phyloP scores from a whole-genome alignment of 352 stramenopile species.

The Phytophthora ohioensis region DNA sequence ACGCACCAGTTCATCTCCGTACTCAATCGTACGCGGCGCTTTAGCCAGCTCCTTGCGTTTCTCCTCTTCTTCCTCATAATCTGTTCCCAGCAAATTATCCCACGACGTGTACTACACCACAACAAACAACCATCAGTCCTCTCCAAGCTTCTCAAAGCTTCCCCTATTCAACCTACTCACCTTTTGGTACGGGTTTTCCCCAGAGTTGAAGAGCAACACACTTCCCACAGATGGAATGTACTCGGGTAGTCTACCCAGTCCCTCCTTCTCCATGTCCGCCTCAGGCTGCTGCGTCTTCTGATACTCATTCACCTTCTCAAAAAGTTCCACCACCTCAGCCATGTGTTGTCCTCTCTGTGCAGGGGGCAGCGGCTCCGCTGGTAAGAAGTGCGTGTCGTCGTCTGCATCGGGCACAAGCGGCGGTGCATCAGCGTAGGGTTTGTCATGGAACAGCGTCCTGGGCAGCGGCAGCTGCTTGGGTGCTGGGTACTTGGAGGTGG shows the following conservation, averaged over 20 bases:
- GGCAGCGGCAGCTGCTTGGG: conserved; percentile 70
- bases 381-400: conserved; percentile 86
- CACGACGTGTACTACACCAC: conserved; percentile 82
- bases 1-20: conserved; percentile 80
- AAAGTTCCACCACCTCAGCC: conserved; percentile 84
- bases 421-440: conserved; percentile 80
- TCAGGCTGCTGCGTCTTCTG: conserved; percentile 76
- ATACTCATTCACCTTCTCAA: conserved; percentile 87
- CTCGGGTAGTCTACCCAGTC: conserved; percentile 78
- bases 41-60: conserved; percentile 84
- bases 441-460: conserved; percentile 88
- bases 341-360: conserved; percentile 82
- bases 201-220: conserved; percentile 89
- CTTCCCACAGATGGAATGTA: conserved; percentile 85
- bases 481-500: conserved; percentile 87
- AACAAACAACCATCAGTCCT: conserved; percentile 15
- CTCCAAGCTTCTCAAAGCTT: not conserved
- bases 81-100: conserved; percentile 87
- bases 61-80: conserved; percentile 90
- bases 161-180: conserved; percentile 30
- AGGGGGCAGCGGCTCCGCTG: conserved; percentile 73
- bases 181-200: conserved; percentile 90
- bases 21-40: conserved; percentile 80
- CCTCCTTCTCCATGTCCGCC: conserved; percentile 87
- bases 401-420: conserved; percentile 73